Evolutionary conservation across 2,329 filamentous ascomycete species (phyloP).

Genomic region (Aspergillus glaucus): DNA sequence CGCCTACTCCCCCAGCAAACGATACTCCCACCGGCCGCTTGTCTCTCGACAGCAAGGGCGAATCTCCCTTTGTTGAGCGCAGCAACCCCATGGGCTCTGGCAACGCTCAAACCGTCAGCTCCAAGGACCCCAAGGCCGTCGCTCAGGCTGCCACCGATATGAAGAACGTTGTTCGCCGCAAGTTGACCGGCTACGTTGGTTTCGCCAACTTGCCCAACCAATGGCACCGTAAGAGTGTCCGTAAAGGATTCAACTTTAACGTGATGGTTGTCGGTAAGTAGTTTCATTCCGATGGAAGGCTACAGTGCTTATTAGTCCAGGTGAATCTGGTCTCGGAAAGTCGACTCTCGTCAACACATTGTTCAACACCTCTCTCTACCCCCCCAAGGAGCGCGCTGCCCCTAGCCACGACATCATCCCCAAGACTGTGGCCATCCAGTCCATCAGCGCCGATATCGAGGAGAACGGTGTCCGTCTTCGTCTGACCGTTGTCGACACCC

Average conservation of each 20-base stretch:
- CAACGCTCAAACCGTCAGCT: constrained; percentile 55
- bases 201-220: constrained; percentile 99
- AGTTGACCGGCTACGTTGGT: constrained; percentile 96
- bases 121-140: constrained; percentile 57
- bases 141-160: constrained; percentile 59
- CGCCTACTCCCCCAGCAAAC: constrained; percentile 26
- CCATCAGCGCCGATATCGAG: constrained; percentile 93
- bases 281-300: too few relatives aligned
- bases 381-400: constrained; percentile 95
- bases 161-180: constrained; percentile 95
- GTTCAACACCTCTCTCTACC: constrained; percentile 99
- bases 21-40: constrained; percentile 30
- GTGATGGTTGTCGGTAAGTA: constrained; percentile 98
- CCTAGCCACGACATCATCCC: constrained; percentile 96
- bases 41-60: constrained; percentile 40
- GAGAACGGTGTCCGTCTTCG: constrained; percentile 96
- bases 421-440: constrained; percentile 94
- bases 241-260: constrained; percentile 99
- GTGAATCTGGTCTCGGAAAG: constrained; percentile 98
- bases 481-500: constrained; percentile 93
- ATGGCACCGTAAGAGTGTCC: constrained; percentile 99
- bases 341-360: constrained; percentile 98
- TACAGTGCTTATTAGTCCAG: constrained; percentile 41
- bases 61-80: constrained; percentile 52
- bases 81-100: constrained; percentile 52